Conservation (phyloP, 2,329 filamentous ascomycete genomes). For the Nemania serpens region DNA sequence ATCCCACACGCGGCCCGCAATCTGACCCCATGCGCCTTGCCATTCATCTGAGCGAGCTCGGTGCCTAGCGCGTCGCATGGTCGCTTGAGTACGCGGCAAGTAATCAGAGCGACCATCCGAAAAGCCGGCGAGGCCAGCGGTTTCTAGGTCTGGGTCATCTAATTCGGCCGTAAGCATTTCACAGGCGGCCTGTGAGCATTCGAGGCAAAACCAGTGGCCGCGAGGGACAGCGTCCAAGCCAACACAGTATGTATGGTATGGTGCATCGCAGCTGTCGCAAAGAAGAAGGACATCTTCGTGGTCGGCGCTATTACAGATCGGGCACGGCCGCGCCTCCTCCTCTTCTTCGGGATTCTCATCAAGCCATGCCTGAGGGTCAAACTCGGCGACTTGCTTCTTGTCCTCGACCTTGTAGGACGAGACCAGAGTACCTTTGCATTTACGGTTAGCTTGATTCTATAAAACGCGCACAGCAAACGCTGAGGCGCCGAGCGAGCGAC, state of each 20-base stretch:
- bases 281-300: constrained; percentile 84
- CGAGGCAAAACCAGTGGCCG: constrained; percentile 89
- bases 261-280: constrained; percentile 87
- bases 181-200: constrained; percentile 59
- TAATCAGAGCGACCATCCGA: constrained; percentile 43
- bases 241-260: constrained; percentile 91
- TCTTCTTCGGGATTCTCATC: constrained; percentile 76
- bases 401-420: constrained; percentile 72
- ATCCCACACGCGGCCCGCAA: constrained; percentile 66
- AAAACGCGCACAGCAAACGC: constrained; percentile 10
- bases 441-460: constrained; percentile 19
- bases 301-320: constrained; percentile 80
- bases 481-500: constrained; percentile 39
- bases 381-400: constrained; percentile 87
- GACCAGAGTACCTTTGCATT: constrained; percentile 56
- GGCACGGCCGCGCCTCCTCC: constrained; percentile 74
- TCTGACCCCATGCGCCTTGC: constrained; percentile 81
- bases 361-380: constrained; percentile 76
- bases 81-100: constrained; percentile 61
- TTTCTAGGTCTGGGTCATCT: constrained; percentile 37
- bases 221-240: constrained; percentile 77
- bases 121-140: constrained; percentile 31
- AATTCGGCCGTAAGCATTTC: constrained; percentile 52
- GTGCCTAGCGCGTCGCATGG: constrained; percentile 58
- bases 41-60: constrained; percentile 79